Conservation (phyloP, 495 filamentous ascomycete genomes). For the Talaromyces borbonicus region DNA sequence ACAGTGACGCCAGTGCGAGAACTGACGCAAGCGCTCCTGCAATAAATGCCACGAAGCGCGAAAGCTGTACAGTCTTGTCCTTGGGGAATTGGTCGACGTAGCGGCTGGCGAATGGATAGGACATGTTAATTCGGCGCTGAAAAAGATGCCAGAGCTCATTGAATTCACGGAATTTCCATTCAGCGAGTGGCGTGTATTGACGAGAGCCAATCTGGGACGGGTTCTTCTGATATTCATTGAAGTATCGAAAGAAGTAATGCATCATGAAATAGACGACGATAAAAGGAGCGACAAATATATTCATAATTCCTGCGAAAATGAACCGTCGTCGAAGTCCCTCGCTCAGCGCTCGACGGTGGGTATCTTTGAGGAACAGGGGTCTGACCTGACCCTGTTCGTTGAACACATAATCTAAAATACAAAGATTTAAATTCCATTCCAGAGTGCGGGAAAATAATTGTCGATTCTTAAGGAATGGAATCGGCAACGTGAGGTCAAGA, state of each 20-base stretch:
- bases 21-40: constrained; percentile 77
- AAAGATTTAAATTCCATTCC: constrained; percentile 81
- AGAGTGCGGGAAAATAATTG: constrained; percentile 74
- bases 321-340: constrained; percentile 66
- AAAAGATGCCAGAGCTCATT: constrained; percentile 94
- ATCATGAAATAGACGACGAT: constrained; percentile 72
- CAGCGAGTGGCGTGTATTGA: constrained; percentile 83
- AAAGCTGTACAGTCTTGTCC: constrained; percentile 75
- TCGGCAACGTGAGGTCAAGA: constrained; percentile 70
- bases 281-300: constrained; percentile 75
- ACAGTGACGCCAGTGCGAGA: constrained; percentile 64
- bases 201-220: constrained; percentile 73
- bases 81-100: constrained; percentile 97
- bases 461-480: constrained; percentile 71
- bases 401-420: constrained; percentile 89
- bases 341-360: constrained; percentile 69
- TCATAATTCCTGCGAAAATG: constrained; percentile 71
- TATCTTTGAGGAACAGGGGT: constrained; percentile 71
- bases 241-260: constrained; percentile 85
- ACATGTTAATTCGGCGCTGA: constrained; percentile 82
- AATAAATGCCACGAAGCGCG: constrained; percentile 77
- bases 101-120: constrained; percentile 80
- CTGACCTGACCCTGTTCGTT: constrained; percentile 76
- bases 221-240: constrained; percentile 91
- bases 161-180: constrained; percentile 98